These are phyloP conservation scores for Lactarius tabidus DNA, from an alignment of 768 basidiomycete species.

Conservation along the genomic window DNA sequence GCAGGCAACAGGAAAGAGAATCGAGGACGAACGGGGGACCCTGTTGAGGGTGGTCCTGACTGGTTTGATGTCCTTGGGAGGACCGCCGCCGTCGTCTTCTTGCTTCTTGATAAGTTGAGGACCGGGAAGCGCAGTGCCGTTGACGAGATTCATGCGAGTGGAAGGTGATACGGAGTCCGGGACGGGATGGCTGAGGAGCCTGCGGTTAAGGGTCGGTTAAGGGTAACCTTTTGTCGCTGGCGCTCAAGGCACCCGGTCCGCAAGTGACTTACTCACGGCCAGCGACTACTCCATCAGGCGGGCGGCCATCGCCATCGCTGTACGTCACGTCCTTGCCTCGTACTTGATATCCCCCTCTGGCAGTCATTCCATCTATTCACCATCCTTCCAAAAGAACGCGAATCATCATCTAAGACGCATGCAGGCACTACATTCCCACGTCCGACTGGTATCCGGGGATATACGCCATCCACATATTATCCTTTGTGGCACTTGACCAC, in stretches of 20 bases:
- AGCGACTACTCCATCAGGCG: neutral
- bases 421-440: neutral
- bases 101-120: constrained; percentile 49
- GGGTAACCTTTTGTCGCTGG: constrained; percentile 3
- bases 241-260: neutral
- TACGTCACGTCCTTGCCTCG: no score
- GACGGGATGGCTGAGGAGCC: neutral
- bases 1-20: constrained; percentile 21
- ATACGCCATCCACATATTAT: neutral
- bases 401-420: neutral
- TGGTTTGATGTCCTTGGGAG: constrained; percentile 64
- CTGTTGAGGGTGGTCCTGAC: constrained; percentile 74
- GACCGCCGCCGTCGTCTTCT: constrained; percentile 47
- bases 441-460: neutral
- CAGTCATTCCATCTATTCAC: neutral
- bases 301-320: neutral
- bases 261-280: neutral
- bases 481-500: neutral
- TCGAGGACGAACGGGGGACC: constrained; percentile 67
- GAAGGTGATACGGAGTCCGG: constrained; percentile 16
- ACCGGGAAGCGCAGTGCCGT: constrained; percentile 18
- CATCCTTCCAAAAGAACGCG: neutral
- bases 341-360: no score
- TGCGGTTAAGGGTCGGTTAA: constrained; percentile 15
- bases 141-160: constrained; percentile 23